A percentile compares a stretch with the other conserved stretches of the same genome.
phyloP scores from a whole-genome alignment of 768 basidiomycete genomes.

The Boletellus emodensis region DNA sequence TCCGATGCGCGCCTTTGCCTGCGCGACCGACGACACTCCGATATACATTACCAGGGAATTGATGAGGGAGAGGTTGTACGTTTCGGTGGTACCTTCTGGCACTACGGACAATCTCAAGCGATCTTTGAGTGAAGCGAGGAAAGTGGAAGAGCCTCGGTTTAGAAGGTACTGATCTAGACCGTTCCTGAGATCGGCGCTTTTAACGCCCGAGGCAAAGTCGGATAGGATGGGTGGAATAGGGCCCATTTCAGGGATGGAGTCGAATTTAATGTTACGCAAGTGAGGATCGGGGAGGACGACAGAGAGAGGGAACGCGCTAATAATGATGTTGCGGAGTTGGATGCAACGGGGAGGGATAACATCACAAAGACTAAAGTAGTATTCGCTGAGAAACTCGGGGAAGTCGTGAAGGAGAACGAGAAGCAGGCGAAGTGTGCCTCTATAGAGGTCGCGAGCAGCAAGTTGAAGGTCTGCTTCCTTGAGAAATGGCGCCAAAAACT shows the following conservation, averaged over 20 bases:
- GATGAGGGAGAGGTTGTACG: conserved; percentile 85
- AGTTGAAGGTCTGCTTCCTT: conserved; percentile 74
- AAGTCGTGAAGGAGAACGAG: conserved; percentile 97
- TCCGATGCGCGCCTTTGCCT: conserved; percentile 82
- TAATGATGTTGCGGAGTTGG: conserved; percentile 93
- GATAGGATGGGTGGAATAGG: conserved; percentile 87
- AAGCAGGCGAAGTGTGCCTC: conserved; percentile 84
- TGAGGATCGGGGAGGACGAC: conserved; percentile 84
- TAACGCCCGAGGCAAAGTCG: conserved; percentile 83
- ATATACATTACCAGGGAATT: conserved; percentile 96
- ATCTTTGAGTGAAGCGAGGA: conserved; percentile 75
- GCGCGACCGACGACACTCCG: conserved; percentile 88
- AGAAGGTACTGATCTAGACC: conserved; percentile 85
- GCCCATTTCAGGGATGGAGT: conserved; percentile 83
- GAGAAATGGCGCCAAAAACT: conserved; percentile 90
- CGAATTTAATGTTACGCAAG: conserved; percentile 68
- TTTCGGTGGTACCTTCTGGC: conserved; percentile 47
- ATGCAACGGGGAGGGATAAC: conserved; percentile 90
- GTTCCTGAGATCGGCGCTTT: conserved; percentile 71
- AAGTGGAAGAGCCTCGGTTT: conserved; percentile 65
- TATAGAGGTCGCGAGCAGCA: conserved; percentile 83
- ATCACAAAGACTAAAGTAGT: conserved; percentile 94
- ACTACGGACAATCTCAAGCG: conserved; percentile 53
- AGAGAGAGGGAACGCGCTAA: conserved; percentile 88
- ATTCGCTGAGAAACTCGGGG: conserved; percentile 96